These are phyloP conservation scores for Oryza officinalis DNA, from an alignment of 176 grass and related monocot species.

Conservation along the genomic window DNA sequence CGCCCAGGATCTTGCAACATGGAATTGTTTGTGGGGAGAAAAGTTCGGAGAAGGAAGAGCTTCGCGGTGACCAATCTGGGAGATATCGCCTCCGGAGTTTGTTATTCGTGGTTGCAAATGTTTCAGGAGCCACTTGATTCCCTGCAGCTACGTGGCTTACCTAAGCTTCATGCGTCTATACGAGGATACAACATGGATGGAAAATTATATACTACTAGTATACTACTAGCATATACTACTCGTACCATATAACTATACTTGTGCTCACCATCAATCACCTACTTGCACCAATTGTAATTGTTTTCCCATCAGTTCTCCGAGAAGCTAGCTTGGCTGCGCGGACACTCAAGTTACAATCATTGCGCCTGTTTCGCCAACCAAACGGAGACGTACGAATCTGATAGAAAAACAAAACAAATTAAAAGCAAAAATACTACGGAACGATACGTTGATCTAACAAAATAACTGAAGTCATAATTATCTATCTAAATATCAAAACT, in stretches of 20 bases:
- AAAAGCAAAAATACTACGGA: too few species aligned
- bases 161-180: conserved; percentile 2
- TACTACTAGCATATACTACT: neutral
- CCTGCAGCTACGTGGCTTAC: neutral
- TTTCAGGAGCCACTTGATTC: neutral
- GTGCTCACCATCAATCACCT: neutral
- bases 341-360: neutral
- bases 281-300: neutral
- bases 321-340: conserved; percentile 1
- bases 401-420: neutral
- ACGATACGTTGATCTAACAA: too few species aligned
- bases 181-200: conserved; percentile 30
- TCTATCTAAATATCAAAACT: too few species aligned
- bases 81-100: conserved; percentile 1
- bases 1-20: conserved; percentile 27
- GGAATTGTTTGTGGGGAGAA: conserved; percentile 27
- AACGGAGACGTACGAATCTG: neutral
- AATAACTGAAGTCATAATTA: too few species aligned
- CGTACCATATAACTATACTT: neutral
- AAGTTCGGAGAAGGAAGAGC: conserved; percentile 16
- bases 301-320: neutral
- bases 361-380: conserved; percentile 25
- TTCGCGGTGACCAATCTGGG: neutral
- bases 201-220: neutral
- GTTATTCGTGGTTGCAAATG: neutral